Base-by-base conservation (phyloP, 805 yeast genomes). In the Scheffersomyces lignosus region DNA sequence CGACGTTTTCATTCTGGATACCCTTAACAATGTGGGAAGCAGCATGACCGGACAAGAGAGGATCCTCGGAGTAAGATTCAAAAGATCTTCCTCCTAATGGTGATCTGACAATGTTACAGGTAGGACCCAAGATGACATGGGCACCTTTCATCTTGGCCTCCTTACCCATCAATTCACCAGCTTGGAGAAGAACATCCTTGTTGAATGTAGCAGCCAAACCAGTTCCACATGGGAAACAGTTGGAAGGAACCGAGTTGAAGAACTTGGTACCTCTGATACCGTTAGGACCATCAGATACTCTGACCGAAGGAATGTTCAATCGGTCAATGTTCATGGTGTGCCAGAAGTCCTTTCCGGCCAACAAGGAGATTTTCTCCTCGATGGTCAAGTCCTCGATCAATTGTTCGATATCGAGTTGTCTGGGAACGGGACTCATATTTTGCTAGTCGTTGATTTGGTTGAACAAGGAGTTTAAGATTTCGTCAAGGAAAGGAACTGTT, bases 31-130 rank as follows among this genome's bases (percentile, higher is more conserved):
- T 60, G 12, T 65, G 56, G 13, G 78, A 67, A 25, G 84, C 71
- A 26, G 63, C 64, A 54, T 35, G 77, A 52, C 74, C 74, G 4
- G 58, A 60, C 43, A 63, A 62, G 23, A 65, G 58, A 3, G 86
- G 86, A 50, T 80, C 86, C 56, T 80, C 86, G 18, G 77, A 64
- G 57, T 75, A 80, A 22, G 78, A 68, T 54, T 80, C 86, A 48
- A 79, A 80, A 2, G 79, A 78, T 37, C 86, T 61, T 14, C 86
- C 84, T 18, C 83, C 83, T 23, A 75, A 56, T 9, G 83, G 83
- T 9, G 73, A 70, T 36, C 84, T 61, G 36, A 70, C 77, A 45
- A 77, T 78, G 60, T 78, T 78, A 41, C 64, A 57, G 7, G 49
- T 45, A 29, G 78, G 78, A 6, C 77, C 79, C 32, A 74, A 57